Evolutionary conservation across 2,329 filamentous ascomycete species (phyloP), one percentile per base, ranked within the genome.

Genomic region (Arthrobotrys iridis): DNA sequence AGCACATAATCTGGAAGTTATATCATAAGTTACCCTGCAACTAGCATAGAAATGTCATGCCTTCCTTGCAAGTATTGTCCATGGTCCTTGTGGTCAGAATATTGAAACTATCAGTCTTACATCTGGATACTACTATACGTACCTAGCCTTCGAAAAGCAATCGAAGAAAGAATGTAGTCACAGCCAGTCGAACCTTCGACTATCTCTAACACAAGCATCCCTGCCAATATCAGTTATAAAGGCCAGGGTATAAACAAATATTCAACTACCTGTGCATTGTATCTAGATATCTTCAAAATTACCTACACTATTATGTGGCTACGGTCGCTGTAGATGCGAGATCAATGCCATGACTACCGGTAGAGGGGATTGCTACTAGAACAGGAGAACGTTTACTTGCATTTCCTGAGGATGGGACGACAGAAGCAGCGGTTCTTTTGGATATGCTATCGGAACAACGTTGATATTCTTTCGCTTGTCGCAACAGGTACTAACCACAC

Each of bases 181-280:
- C 28, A 64, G n/a, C n/a, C n/a, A n/a, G 72, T 6, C 64, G 72
- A 7, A 26, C 26, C n/a, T 28, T 76, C 7, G 72, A 76, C n/a
- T n/a, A n/a, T n/a, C n/a, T n/a, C n/a, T 33, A 15, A 28, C 2
- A 64, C 64, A 10, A 30, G 28, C 10, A 35, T 64, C 18, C 11
- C 20, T 26, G 35, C 13, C 13, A 11, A 20, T 6, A n/a, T n/a
- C n/a, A 20, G 10, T n/a, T 45, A 20, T 20, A 5, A 8, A 41
- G 57, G 63, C 20, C 72, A 76, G 33, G 72, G 72, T 3, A 76
- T 76, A 59, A 76, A 76, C 41, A 76, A 76, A 22, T 64, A 76
- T 24, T 59, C 63, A 4, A 33, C 48, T 1, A 59, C 46, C 10
- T 76, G 71, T n/a, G 18, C 28, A 15, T 52, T 64, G 1, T 58